phyloP scores from a whole-genome alignment of 2,329 filamentous ascomycete genomes.

The Neonectria ditissima region DNA sequence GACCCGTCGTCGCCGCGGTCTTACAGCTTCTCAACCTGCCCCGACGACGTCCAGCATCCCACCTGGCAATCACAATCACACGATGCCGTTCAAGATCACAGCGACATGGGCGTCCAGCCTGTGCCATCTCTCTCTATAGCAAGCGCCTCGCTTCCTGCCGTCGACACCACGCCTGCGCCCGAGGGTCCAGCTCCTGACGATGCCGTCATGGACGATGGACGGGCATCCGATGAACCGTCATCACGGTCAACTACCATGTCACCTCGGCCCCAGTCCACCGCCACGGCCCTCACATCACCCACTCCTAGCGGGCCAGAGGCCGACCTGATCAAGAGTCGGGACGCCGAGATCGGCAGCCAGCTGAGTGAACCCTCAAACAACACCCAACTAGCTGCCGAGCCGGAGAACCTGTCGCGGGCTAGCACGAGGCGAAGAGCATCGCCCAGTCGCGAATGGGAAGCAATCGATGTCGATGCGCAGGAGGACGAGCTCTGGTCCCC shows the following conservation, averaged over 20 bases:
- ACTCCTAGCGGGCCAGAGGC: conserved; percentile 46
- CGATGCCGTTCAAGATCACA: conserved; percentile 36
- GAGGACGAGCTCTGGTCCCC: conserved; percentile 50
- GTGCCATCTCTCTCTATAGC: conserved; percentile 35
- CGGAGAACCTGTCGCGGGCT: conserved; percentile 32
- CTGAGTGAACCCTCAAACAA: conserved; percentile 39
- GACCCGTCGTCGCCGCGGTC: conserved; percentile 53
- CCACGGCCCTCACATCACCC: conserved; percentile 51
- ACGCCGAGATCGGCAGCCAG: conserved; percentile 41
- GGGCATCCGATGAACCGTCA: conserved; percentile 45
- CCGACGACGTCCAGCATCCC: conserved; percentile 54
- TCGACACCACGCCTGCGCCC: conserved; percentile 35
- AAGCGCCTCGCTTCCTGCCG: conserved; percentile 36
- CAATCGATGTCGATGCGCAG: conserved; percentile 39
- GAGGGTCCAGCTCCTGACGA: conserved; percentile 41
- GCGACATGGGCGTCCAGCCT: conserved; percentile 38
- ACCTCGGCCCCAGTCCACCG: conserved; percentile 53
- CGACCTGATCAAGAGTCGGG: conserved; percentile 51
- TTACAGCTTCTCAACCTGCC: conserved; percentile 57
- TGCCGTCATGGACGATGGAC: conserved; percentile 42
- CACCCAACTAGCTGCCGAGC: conserved; percentile 33
- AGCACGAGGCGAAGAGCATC: conserved; percentile 31
- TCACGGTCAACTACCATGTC: conserved; percentile 59
- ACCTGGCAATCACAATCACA: conserved; percentile 42
- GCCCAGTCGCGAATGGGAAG: conserved; percentile 37